Evolutionary conservation across 148 eudicot genomes (phyloP), one percentile per base, ranked within the genome.

Genomic region (Diospyros kaki): DNA sequence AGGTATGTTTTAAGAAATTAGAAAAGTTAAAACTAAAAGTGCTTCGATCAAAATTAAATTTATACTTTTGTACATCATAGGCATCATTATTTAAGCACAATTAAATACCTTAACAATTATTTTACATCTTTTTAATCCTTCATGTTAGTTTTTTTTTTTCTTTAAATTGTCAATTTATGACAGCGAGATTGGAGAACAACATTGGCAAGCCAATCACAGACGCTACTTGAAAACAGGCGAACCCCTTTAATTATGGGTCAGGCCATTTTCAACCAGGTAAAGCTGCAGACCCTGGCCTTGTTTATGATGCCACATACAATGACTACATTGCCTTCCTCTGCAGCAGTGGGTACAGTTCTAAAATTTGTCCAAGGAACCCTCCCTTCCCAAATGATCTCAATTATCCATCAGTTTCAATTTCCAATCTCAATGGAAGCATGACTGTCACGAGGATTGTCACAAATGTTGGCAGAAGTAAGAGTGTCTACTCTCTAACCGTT

Each of bases 401-500:
- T 62, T 68, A 76, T 11, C 78, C 78, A 39, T 76, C 78, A 12
- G 44, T 76, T 28, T 51, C 78, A 14, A 59, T 76, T 9, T 17
- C 78, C 54, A 68, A 68, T 0, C 78, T 68, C 59, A 68, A 60
- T 5, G 67, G 68, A 7, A 48, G 73, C 1, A 17, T 68, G 54
- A 68, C 73, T 38, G 56, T 76, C 3, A 38, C 38, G 50, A 68
- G 78, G 50, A 74, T 70, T 1, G 72, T 75, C 39, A 75, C 78
- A 54, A 75, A 75, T 66, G 78, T 75, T 8, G 78, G 78, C 2
- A 28, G 78, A 2, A 28, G 65, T 17, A 56, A 66, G 39, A 90
- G 92, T 46, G 59, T 69, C 1, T 93, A 93, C 75, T 78, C 79
- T 51, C 82, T 84, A 14, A 75, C 75, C 1, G 84, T 84, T 11